Evolutionary conservation across 73 alveolate species (phyloP).

Genomic region (Blepharisma japonicum): DNA sequence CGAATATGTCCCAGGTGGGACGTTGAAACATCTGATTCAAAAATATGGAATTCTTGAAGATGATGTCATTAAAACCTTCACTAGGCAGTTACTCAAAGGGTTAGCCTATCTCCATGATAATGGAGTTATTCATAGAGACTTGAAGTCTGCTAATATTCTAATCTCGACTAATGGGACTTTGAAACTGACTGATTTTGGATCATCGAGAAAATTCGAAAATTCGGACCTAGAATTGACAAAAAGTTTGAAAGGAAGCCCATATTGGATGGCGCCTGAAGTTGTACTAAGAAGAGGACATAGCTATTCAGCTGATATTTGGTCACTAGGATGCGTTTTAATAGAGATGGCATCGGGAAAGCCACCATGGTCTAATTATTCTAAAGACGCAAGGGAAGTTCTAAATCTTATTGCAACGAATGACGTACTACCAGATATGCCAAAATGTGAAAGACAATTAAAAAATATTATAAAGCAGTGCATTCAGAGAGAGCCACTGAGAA

Average conservation of each 20-base stretch:
- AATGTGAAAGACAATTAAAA: too few relatives aligned
- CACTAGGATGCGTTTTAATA: slow-evolving; percentile 54
- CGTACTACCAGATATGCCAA: too few relatives aligned
- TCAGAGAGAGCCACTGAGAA: too few relatives aligned
- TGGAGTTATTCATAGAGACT: slow-evolving; percentile 82
- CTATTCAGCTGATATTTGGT: slow-evolving; percentile 57
- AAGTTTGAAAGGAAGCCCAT: slow-evolving; percentile 15
- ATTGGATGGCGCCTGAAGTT: slow-evolving; percentile 70
- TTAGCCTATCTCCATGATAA: slow-evolving; percentile 63
- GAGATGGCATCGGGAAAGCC: slow-evolving; percentile 65
- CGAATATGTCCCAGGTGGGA: slow-evolving; percentile 59
- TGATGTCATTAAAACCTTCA: slow-evolving; percentile 11
- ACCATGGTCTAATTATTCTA: too few relatives aligned
- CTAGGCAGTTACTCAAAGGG: slow-evolving; percentile 65
- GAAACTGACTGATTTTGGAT: slow-evolving; percentile 77
- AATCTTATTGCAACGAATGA: too few relatives aligned
- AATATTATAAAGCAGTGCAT: too few relatives aligned
- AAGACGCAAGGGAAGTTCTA: too few relatives aligned
- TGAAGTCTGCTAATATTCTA: slow-evolving; percentile 74
- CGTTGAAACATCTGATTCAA: slow-evolving; percentile 37
- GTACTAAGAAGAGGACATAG: slow-evolving; percentile 47
- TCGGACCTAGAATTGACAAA: too few relatives aligned
- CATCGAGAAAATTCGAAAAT: neutral
- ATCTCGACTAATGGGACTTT: slow-evolving; percentile 55
- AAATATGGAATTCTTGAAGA: slow-evolving; percentile 32